Percentiles rank a stretch among this genome's conserved stretches.
phyloP scores from a whole-genome alignment of 352 stramenopile species.

The Stramenopiles sp. region DNA sequence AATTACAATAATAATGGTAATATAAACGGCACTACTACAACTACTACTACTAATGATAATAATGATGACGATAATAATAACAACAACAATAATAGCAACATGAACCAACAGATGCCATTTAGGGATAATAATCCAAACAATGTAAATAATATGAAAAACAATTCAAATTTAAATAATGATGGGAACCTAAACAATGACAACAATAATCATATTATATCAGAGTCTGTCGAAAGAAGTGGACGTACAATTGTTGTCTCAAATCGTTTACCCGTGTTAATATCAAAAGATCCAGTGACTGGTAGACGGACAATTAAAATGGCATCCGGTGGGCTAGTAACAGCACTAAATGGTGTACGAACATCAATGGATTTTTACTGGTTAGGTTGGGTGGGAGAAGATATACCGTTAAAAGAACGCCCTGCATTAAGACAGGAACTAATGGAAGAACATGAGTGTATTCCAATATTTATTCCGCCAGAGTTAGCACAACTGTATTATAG shows the following conservation, averaged over 20 bases:
- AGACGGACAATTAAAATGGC: constrained; percentile 63
- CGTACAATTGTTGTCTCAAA: constrained; percentile 70
- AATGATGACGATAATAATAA: no score
- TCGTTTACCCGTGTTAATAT: constrained; percentile 58
- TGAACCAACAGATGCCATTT: no score
- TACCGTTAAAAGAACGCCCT: constrained; percentile 47
- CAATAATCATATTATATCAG: not conserved
- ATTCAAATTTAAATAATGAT: no score
- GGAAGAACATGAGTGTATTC: constrained; percentile 59
- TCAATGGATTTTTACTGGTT: constrained; percentile 71
- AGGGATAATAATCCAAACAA: no score
- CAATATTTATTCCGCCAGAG: constrained; percentile 61
- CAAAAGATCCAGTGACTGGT: constrained; percentile 51
- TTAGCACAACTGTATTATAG: constrained; percentile 69
- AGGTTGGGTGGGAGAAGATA: constrained; percentile 61
- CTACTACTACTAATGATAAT: no score
- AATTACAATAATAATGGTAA: no score
- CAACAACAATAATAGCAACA: no score
- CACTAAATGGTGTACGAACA: constrained; percentile 56
- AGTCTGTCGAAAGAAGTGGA: constrained; percentile 12
- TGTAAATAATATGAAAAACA: no score
- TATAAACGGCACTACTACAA: no score
- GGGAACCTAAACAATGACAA: no score
- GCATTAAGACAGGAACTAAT: constrained; percentile 52
- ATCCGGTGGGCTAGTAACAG: constrained; percentile 55